These are phyloP conservation scores for Didymella exigua DNA, from an alignment of 2,329 filamentous ascomycete species.

Conservation along the genomic window DNA sequence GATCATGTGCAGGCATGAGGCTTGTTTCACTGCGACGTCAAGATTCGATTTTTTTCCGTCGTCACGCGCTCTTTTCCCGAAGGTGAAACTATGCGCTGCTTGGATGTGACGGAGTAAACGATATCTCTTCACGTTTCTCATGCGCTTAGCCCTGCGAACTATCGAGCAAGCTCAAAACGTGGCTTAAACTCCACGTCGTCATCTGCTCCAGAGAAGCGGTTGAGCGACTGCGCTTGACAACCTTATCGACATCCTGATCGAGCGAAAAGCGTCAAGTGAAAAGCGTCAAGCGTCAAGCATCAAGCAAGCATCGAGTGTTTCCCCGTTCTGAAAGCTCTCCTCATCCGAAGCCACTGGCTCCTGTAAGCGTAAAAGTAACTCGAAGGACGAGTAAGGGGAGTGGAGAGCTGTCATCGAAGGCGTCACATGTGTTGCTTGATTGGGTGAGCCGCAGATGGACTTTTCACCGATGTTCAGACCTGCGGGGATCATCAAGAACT, in stretches of 20 bases:
- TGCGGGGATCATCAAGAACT: slow-evolving; percentile 2
- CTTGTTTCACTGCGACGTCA: neutral
- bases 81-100: neutral
- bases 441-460: neutral
- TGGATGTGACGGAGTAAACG: too few relatives aligned
- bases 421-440: neutral
- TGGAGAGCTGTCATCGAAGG: slow-evolving; percentile 3
- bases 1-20: neutral
- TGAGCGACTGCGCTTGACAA: neutral
- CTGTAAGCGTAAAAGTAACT: slow-evolving; percentile 9
- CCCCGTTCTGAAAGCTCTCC: neutral
- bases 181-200: slow-evolving; percentile 1
- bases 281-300: neutral
- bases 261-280: neutral
- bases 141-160: slow-evolving; percentile 1
- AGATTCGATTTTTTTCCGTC: neutral
- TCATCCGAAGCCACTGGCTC: neutral
- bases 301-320: neutral
- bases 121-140: slow-evolving; percentile 2
- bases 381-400: neutral
- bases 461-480: neutral
- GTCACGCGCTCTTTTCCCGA: neutral
- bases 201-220: neutral
- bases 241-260: neutral
- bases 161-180: slow-evolving; percentile 5